Evolutionary conservation across 345 rosid genomes (phyloP), one percentile per base, ranked within the genome.

Genomic region (Citrus mangshanensis): DNA sequence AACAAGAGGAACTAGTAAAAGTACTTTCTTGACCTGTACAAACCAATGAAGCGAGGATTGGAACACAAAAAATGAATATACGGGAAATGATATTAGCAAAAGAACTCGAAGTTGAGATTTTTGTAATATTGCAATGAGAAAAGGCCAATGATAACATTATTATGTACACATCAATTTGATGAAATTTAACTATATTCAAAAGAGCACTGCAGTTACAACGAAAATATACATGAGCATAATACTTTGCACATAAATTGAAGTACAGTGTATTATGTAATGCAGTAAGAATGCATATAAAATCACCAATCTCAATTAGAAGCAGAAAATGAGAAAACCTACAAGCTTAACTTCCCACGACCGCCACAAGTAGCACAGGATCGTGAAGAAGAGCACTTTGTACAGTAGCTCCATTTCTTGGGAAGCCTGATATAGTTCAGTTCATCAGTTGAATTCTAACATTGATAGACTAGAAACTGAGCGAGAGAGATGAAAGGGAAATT

Each of bases 321-420:
- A 60, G 27, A 54, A 24, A 58, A 65, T 24, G 24, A 59, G 34
- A 34, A 35, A 78, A 80, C 75, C 82, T 91, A 88, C 67, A 56
- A 70, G 85, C 87, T 90, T 79, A 79, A 68, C 84, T 88, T 92
- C 75, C 99, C 98, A 63, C 91, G 83, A 25, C 99, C 98, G 37
- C 84, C 93, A 75, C 98, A 95, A 5, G 86, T 80, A 19, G 7
- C 80, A 73, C 97, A 95, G 46, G 96, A 90, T 70, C 98, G 82
- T 1, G 96, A 71, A 21, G 99, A 89, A 16, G 98, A 93, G 86
- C 98, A 95, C 74, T 90, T 95, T 7, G 94, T 91, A 73, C 99
- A 93, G 86, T 95, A 95, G 83, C 97, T 93, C 98, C 99, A 93
- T 88, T 95, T 95, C 89, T 93, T 95, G 10, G 99, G 98, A 83